A percentile compares a stretch with the other conserved stretches of the same genome.
Evolutionary conservation across 805 yeast genomes (phyloP).

Genomic region (Saturnispora galanensis): DNA sequence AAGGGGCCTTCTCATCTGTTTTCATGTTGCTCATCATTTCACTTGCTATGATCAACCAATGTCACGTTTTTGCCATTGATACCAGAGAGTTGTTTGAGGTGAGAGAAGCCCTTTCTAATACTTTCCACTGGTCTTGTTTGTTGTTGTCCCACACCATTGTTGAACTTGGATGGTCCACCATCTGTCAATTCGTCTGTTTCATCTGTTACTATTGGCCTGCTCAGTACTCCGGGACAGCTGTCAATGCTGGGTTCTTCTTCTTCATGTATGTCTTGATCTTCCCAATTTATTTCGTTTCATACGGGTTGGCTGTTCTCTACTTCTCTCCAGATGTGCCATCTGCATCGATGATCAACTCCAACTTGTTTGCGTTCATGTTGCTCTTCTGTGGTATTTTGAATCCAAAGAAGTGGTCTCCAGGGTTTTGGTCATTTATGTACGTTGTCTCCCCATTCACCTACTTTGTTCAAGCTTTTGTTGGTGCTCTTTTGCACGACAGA

Average conservation of each 20-base stretch:
- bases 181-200: slow-evolving; percentile 39
- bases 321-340: slow-evolving; percentile 58
- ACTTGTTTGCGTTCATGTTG: slow-evolving; percentile 48
- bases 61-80: slow-evolving; percentile 47
- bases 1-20: slow-evolving; percentile 42
- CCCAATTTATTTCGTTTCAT: slow-evolving; percentile 37
- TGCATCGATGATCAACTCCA: slow-evolving; percentile 49
- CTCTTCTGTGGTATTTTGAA: slow-evolving; percentile 63
- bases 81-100: slow-evolving; percentile 58
- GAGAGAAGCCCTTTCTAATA: slow-evolving; percentile 59
- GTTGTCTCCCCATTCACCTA: slow-evolving; percentile 62
- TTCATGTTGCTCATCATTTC: slow-evolving; percentile 52
- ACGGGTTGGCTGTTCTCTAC: slow-evolving; percentile 48
- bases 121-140: slow-evolving; percentile 60
- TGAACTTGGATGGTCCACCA: slow-evolving; percentile 51
- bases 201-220: slow-evolving; percentile 29
- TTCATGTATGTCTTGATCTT: slow-evolving; percentile 29
- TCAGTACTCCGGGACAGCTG: slow-evolving; percentile 28
- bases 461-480: slow-evolving; percentile 50
- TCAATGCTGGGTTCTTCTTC: slow-evolving; percentile 40
- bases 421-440: slow-evolving; percentile 79
- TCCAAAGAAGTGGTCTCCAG: slow-evolving; percentile 50
- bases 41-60: slow-evolving; percentile 53
- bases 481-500: slow-evolving; percentile 38
- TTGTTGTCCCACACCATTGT: slow-evolving; percentile 42